Base-by-base conservation (phyloP, 768 basidiomycete genomes). In the Albatrellus ellisii region DNA sequence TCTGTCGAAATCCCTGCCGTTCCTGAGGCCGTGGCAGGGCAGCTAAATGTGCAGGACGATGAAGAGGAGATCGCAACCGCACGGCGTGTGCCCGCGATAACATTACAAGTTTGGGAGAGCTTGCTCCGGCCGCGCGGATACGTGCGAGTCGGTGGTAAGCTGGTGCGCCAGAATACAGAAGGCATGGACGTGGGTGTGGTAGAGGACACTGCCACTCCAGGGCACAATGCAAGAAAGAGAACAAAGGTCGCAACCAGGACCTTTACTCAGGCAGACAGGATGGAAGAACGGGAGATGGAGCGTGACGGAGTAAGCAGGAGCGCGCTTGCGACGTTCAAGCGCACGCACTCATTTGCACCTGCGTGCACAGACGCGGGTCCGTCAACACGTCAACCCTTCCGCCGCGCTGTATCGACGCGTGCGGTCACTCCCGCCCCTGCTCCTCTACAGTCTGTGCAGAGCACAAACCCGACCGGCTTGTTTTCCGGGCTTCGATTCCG, bases 71-170 rank as follows among this genome's bases (percentile, higher is more conserved):
- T 70, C 0, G 73, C 71, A 0, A 57, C 68, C 14, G 63, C 74
- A 9, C 72, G 66, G 40, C 75, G 77, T n/a, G 61, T 75, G 1
- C 78, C 78, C 0, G 66, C 67, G 0, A 66, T 76, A 2, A 79
- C 77, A 1, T 64, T 80, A 31, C 73, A 77, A 44, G 66, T 86
- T 6, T 87, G 84, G 84, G 67, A 72, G 38, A 69, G 69, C 46
- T 72, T 87, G 20, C 69, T 87, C 22, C 68, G 72, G 43, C 63
- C 70, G 21, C 71, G 83, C 7, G 84, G 83, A 8, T 83, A 78
- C 56, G 69, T 75, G 47, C 58, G 83, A 42, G 59, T 69, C 15
- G 66, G 64, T 17, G 73, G 76, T 7, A 67, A 72, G 48, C 68
- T 86, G 37, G 55, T 80, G 5, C 69, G 73, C 37, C 11, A 20